These are phyloP conservation scores for Kodamaea arcana DNA, from an alignment of 1,139 yeast genomes.

Conservation along the genomic window DNA sequence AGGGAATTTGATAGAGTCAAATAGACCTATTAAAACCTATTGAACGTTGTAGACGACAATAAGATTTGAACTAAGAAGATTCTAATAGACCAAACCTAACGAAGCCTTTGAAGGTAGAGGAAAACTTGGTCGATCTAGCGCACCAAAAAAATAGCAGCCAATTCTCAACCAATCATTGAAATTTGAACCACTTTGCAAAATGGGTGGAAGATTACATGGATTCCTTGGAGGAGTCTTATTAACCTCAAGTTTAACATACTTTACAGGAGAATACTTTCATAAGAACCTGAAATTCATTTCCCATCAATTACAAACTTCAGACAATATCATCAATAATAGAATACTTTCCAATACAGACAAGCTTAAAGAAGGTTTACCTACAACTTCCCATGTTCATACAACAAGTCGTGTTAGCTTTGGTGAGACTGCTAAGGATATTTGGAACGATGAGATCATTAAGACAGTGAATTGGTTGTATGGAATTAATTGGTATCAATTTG, in stretches of 20 bases:
- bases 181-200: slow-evolving; percentile 1
- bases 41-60: no score
- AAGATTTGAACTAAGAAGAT: no score
- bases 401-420: slow-evolving; percentile 26
- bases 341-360: slow-evolving; percentile 38
- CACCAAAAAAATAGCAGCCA: no score
- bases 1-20: no score
- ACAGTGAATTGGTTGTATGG: slow-evolving; percentile 65
- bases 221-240: slow-evolving; percentile 52
- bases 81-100: no score
- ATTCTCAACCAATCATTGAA: slow-evolving; percentile 2
- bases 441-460: slow-evolving; percentile 73
- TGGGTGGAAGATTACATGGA: slow-evolving; percentile 17
- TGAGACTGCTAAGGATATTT: slow-evolving; percentile 73
- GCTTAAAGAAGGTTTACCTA: slow-evolving; percentile 34
- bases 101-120: no score
- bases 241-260: slow-evolving; percentile 62
- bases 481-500: slow-evolving; percentile 47
- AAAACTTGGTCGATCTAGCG: no score
- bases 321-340: slow-evolving; percentile 47
- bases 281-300: slow-evolving; percentile 47
- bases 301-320: slow-evolving; percentile 44
- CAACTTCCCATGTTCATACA: slow-evolving; percentile 34
- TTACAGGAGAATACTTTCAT: slow-evolving; percentile 57
- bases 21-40: no score